Evolutionary conservation across 2,329 filamentous ascomycete species (phyloP).

Genomic region (Talaromyces albobiverticillius): DNA sequence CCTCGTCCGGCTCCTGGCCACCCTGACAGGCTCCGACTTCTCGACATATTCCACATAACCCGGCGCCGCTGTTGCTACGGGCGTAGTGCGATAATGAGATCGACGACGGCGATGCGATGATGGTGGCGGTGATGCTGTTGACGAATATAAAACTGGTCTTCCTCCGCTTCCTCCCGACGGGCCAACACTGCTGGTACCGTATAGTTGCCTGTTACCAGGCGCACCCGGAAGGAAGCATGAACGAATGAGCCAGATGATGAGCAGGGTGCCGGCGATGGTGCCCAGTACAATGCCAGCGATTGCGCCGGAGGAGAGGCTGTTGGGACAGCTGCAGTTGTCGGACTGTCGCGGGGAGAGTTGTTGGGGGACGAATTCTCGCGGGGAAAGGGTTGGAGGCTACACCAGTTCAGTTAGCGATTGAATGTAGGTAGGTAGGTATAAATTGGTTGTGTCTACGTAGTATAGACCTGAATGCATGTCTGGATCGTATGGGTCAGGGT

Average conservation of each 20-base stretch:
- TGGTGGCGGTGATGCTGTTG: constrained; percentile 15
- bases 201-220: constrained; percentile 18
- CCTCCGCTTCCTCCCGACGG: too few relatives aligned
- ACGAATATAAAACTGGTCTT: too few relatives aligned
- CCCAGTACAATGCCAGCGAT: constrained; percentile 42
- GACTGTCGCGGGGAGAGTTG: too few relatives aligned
- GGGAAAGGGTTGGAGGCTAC: too few relatives aligned
- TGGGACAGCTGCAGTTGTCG: constrained; percentile 24
- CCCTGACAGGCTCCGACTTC: constrained; percentile 21
- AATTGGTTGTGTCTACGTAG: too few relatives aligned
- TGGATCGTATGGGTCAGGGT: too few relatives aligned
- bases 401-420: too few relatives aligned
- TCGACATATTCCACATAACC: constrained; percentile 31
- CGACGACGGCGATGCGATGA: constrained; percentile 19
- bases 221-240: constrained; percentile 25
- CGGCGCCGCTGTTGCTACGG: too few relatives aligned
- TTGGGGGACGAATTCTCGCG: too few relatives aligned
- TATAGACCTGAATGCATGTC: too few relatives aligned
- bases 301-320: constrained; percentile 31
- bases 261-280: constrained; percentile 34
- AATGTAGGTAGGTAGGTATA: too few relatives aligned
- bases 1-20: constrained; percentile 2
- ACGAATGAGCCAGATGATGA: constrained; percentile 36
- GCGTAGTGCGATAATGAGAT: constrained; percentile 3
- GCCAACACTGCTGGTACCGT: too few relatives aligned